Evolutionary conservation across 2,329 filamentous ascomycete genomes (phyloP), one percentile per base, ranked within the genome.

Genomic region (Cercospora sp.): DNA sequence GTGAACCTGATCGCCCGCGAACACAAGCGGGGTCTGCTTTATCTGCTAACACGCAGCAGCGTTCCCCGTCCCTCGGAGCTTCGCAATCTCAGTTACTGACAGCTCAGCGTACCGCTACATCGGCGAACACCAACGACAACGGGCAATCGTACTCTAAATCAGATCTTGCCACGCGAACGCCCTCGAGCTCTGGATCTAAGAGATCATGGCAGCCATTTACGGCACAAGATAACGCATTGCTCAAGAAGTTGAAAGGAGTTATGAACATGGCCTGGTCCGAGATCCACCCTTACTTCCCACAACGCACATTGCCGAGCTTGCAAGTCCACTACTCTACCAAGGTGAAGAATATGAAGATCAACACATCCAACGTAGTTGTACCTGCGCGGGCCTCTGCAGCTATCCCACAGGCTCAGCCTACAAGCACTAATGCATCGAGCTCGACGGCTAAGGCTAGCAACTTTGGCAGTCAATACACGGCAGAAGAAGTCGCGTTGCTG

Each of bases 161-260:
- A 8, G 23, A 39, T 42, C 18, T 48, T 18, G 12, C 53, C 6
- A 57, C 53, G 53, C 23, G 10, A 10, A 28, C 12, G 16, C 13
- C 18, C 12, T 12, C 45, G n/a, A 31, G 4, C 12, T 10, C 51
- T 57, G 48, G 23, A 64, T 23, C 48, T 39, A 64, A 57, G 48
- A 45, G 16, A 18, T 57, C 30, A 48, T 36, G 51, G 18, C 10
- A 31, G n/a, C 48, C 28, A 18, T 79, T 75, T 31, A 73, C 73
- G 1, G 30, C 48, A 4, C 73, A 77, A 36, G 78, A 80, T 45
- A 74, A 79, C 45, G 64, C 63, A 0, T 69, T 80, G 7, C 71
- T 84, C 0, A 78, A 81, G 5, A 79, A 78, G 33, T 61, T 83
- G 8, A 83, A 80, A 57, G 80, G 82, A 60, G 78, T 79, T 0